Evolutionary conservation across 2,329 filamentous ascomycete species (phyloP).

Genomic region (Aureobasidium pullulans): DNA sequence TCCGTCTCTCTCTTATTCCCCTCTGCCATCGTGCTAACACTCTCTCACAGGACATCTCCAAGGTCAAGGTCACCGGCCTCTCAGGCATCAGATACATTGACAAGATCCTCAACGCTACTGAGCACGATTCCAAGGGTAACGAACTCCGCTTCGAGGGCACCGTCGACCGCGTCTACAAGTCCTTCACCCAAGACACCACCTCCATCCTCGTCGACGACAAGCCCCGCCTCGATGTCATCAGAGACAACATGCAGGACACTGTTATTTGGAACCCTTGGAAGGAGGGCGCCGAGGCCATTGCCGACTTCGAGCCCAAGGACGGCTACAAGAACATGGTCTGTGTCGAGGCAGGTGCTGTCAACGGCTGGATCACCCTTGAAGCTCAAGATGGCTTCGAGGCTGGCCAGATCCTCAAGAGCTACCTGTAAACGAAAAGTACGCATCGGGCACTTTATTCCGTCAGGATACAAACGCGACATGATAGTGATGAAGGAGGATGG

Average conservation of each 20-base stretch:
- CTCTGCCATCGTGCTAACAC: not conserved
- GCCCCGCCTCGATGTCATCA: slow-evolving; percentile 62
- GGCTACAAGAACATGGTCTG: slow-evolving; percentile 93
- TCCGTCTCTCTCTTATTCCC: slow-evolving; percentile 14
- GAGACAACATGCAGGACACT: slow-evolving; percentile 79
- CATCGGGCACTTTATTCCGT: not conserved
- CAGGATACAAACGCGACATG: not conserved
- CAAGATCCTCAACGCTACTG: slow-evolving; percentile 64
- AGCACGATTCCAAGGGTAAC: slow-evolving; percentile 57
- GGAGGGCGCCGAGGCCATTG: slow-evolving; percentile 73
- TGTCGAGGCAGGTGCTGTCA: slow-evolving; percentile 81
- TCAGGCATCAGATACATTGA: slow-evolving; percentile 70
- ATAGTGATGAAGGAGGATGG: not conserved
- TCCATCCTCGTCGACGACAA: slow-evolving; percentile 57
- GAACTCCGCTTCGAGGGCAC: slow-evolving; percentile 66
- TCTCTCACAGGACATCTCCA: slow-evolving; percentile 62
- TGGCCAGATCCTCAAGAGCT: slow-evolving; percentile 45
- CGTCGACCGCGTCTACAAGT: slow-evolving; percentile 80
- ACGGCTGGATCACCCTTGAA: slow-evolving; percentile 76
- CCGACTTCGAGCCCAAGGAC: slow-evolving; percentile 81
- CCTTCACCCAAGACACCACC: slow-evolving; percentile 54
- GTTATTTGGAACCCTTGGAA: slow-evolving; percentile 98
- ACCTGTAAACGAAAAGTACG: slow-evolving; percentile 15
- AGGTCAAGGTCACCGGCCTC: slow-evolving; percentile 66
- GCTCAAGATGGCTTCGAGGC: slow-evolving; percentile 64